These are phyloP conservation scores for Leccinum angustisporum DNA, from an alignment of 1,284 basidiomycete species.

Conservation along the genomic window DNA sequence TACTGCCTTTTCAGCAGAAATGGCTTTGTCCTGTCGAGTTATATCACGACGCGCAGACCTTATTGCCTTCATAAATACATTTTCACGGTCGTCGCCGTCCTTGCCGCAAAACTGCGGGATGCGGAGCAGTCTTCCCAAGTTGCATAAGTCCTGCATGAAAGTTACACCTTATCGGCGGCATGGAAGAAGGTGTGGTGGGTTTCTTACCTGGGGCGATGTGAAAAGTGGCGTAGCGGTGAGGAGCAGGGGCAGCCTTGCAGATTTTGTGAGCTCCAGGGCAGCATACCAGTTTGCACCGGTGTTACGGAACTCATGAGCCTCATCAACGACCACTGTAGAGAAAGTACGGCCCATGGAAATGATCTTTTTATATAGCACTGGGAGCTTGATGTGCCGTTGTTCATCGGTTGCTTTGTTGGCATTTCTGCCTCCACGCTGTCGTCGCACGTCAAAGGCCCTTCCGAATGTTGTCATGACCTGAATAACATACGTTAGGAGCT, in stretches of 20 bases:
- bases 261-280: constrained; percentile 1
- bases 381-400: constrained; percentile 11
- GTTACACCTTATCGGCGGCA: background rate
- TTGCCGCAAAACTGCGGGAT: constrained; percentile 5
- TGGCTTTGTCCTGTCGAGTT: constrained; percentile 6
- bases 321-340: constrained; percentile 4
- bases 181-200: too few relatives aligned
- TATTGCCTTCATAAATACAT: background rate
- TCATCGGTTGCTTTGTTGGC: constrained; percentile 9
- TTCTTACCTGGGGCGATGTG: constrained; percentile 3
- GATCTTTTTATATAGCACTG: constrained; percentile 4
- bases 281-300: constrained; percentile 3
- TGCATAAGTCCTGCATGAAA: constrained; percentile 7
- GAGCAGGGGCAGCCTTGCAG: background rate
- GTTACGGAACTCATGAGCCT: constrained; percentile 12
- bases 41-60: constrained; percentile 8
- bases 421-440: constrained; percentile 5
- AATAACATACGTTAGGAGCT: background rate
- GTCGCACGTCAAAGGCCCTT: constrained; percentile 7
- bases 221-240: constrained; percentile 5
- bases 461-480: constrained; percentile 14
- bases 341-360: constrained; percentile 3
- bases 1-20: constrained; percentile 10
- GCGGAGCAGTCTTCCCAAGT: constrained; percentile 8
- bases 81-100: constrained; percentile 1